These are phyloP conservation scores for Pisolithus microcarpus DNA, from an alignment of 768 basidiomycete species.

Conservation along the genomic window DNA sequence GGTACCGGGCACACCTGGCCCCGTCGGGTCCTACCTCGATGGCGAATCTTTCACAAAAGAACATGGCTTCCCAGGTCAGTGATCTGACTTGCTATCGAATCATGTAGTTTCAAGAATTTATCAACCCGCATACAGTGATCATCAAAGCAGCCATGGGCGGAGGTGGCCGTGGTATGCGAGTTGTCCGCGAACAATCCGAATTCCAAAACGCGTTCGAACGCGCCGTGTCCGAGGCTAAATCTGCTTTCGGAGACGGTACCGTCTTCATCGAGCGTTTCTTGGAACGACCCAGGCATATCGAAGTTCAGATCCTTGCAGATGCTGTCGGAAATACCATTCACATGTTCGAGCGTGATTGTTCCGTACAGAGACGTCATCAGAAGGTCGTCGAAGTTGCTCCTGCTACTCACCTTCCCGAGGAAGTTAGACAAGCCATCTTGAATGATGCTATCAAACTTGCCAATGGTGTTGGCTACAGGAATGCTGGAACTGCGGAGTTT, in stretches of 20 bases:
- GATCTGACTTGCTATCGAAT: not conserved
- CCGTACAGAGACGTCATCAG: conserved; percentile 95
- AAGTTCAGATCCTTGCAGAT: conserved; percentile 93
- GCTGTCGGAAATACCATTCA: conserved; percentile 90
- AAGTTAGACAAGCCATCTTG: conserved; percentile 82
- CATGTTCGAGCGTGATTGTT: conserved; percentile 98
- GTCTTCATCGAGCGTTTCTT: conserved; percentile 99
- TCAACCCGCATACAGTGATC: conserved; percentile 55
- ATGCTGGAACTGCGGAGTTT: conserved; percentile 98
- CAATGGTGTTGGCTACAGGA: conserved; percentile 88
- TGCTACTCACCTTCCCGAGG: conserved; percentile 88
- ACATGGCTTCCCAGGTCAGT: conserved; percentile 84
- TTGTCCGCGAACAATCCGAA: conserved; percentile 88
- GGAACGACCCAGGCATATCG: conserved; percentile 95
- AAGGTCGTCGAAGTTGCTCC: conserved; percentile 99
- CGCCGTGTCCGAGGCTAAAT: conserved; percentile 90
- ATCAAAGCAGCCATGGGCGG: conserved; percentile 99
- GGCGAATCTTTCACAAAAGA: conserved; percentile 89
- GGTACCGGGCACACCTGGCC: conserved; percentile 96
- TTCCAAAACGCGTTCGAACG: conserved; percentile 87
- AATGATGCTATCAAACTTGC: conserved; percentile 91
- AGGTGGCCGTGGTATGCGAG: conserved; percentile 98
- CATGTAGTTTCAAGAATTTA: conserved; percentile 2
- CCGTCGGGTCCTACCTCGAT: conserved; percentile 72
- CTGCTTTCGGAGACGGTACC: conserved; percentile 96